Base-by-base conservation (phyloP, 2,329 filamentous ascomycete genomes). In the Penicillium sp. region DNA sequence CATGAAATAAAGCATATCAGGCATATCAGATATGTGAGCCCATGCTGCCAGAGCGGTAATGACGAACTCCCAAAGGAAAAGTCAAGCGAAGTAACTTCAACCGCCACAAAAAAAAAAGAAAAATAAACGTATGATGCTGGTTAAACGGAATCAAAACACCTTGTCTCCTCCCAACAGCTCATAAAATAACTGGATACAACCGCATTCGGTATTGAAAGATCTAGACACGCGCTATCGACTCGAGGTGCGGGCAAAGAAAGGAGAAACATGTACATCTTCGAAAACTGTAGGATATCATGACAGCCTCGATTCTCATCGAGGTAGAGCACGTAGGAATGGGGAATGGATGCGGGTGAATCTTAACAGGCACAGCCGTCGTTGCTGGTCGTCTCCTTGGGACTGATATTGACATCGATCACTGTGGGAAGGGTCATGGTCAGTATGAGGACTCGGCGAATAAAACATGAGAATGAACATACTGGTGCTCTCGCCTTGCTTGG, bases 381-480 rank as follows among this genome's bases (percentile, higher is more conserved):
- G 64, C 77, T 78, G 56, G 81, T 73, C 52, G 82, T 80, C 57
- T 77, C 74, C 60, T 80, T 78, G 48, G 80, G 80, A 71, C 82
- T 88, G 65, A 89, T 90, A 72, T 91, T 93, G 60, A 95, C 88
- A 72, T 95, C 88, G 66, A 95, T 95, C 87, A 93, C 88, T 93
- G 49, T n/a, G 31, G 41, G 41, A 49, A 3, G 34, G 22, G 52
- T 13, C 7, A 39, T 33, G 12, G 53, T 71, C 58, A 69, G 65
- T 49, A 58, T 33, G 41, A 48, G 26, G 13, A 17, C 19, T 26
- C 39, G 22, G 28, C 19, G 26, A 9, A n/a, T 32, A 31, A 15
- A 15, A n/a, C 6, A 10, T 19, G 34, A 29, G 28, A 43, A 29
- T 48, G 6, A 29, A 80, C 85, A 64, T 76, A 93, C 87, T 95